Conservation (phyloP, 2,329 filamentous ascomycete species). For the Clonostachys rhizophaga region DNA sequence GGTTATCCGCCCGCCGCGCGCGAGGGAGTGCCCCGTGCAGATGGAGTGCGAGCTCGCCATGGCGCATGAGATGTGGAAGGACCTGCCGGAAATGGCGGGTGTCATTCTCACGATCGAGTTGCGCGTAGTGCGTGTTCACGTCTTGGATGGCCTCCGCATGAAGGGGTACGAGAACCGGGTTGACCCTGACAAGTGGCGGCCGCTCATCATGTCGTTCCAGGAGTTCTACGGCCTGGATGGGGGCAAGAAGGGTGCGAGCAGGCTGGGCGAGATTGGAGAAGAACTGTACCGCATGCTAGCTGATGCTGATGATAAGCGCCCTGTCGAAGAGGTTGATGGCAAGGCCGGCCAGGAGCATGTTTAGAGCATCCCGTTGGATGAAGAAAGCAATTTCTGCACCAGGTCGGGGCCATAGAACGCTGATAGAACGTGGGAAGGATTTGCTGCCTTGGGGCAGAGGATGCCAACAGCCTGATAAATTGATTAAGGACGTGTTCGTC, state of each 20-base stretch:
- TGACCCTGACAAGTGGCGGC: slow-evolving; percentile 34
- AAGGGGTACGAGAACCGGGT: slow-evolving; percentile 28
- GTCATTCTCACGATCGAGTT: slow-evolving; percentile 25
- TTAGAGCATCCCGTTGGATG: too few relatives aligned
- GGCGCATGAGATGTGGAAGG: slow-evolving; percentile 21
- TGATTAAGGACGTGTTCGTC: too few relatives aligned
- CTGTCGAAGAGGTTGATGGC: too few relatives aligned
- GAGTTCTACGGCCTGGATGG: slow-evolving; percentile 30
- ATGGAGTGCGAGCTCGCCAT: slow-evolving; percentile 32
- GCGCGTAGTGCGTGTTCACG: slow-evolving; percentile 24
- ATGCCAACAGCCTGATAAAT: too few relatives aligned
- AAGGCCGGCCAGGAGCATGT: too few relatives aligned
- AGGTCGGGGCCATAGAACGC: too few relatives aligned
- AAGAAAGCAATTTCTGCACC: too few relatives aligned
- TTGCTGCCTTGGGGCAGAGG: too few relatives aligned
- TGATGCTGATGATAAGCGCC: background rate
- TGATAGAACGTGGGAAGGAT: too few relatives aligned
- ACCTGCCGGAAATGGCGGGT: slow-evolving; percentile 19
- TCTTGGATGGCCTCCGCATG: slow-evolving; percentile 23
- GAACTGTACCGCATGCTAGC: slow-evolving; percentile 15
- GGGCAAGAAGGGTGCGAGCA: slow-evolving; percentile 13
- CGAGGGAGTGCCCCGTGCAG: slow-evolving; percentile 32
- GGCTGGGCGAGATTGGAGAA: slow-evolving; percentile 18
- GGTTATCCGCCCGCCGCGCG: slow-evolving; percentile 22
- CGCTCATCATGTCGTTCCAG: slow-evolving; percentile 38